These are phyloP conservation scores for Mortierella sp. DNA, from an alignment of 371 early-diverging fungal species.

Conservation along the genomic window DNA sequence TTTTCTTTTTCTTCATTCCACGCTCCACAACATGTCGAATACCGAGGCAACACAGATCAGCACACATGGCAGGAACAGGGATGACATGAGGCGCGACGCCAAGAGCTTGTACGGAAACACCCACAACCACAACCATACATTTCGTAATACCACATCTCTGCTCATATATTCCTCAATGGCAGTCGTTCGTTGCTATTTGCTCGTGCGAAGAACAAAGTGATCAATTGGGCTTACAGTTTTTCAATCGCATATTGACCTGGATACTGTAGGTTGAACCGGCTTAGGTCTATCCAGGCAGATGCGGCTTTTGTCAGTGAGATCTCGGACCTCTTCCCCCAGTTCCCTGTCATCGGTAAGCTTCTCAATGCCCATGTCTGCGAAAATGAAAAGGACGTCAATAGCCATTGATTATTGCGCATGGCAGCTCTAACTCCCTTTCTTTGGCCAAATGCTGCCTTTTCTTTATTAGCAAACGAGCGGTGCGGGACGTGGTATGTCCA, in stretches of 20 bases:
- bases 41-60: conserved; percentile 31
- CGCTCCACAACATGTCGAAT: conserved; percentile 13
- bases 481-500: conserved; percentile 90
- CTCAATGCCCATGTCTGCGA: background rate
- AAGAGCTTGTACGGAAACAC: conserved; percentile 42
- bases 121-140: background rate
- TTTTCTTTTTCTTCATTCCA: conserved; percentile 30
- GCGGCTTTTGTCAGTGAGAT: conserved; percentile 77
- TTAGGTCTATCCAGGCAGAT: conserved; percentile 85
- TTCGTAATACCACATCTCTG: background rate
- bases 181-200: background rate
- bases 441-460: background rate
- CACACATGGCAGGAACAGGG: conserved; percentile 44
- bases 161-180: background rate
- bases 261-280: conserved; percentile 74
- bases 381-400: background rate
- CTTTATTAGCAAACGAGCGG: conserved; percentile 77
- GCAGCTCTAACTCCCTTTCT: background rate
- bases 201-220: background rate
- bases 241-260: background rate
- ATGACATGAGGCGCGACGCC: conserved; percentile 56
- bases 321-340: conserved; percentile 65
- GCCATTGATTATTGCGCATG: background rate
- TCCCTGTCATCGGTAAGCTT: conserved; percentile 74
- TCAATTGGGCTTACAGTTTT: background rate